phyloP scores from a whole-genome alignment of 2,329 filamentous ascomycete species.

The Colletotrichum sp. region DNA sequence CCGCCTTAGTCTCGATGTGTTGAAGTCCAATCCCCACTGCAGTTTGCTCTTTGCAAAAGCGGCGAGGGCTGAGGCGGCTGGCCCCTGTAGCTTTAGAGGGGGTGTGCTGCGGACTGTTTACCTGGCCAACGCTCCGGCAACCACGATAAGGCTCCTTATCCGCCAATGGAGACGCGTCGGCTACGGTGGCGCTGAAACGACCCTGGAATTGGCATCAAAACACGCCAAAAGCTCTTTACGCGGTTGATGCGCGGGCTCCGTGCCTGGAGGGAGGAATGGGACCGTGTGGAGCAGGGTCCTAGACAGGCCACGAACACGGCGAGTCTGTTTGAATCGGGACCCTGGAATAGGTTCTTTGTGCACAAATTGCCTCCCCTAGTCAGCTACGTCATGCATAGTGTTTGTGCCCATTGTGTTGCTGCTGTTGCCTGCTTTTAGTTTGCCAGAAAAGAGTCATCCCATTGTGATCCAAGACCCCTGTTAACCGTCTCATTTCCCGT shows the following conservation, averaged over 20 bases:
- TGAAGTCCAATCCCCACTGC: not conserved
- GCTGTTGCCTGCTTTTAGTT: not conserved
- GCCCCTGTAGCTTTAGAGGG: not conserved
- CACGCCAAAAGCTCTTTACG: constrained; percentile 22
- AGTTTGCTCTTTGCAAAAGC: not conserved
- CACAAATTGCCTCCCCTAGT: not conserved
- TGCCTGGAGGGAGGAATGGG: not conserved
- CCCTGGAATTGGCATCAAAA: not conserved
- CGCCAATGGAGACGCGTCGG: constrained; percentile 15
- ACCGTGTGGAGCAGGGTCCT: not conserved
- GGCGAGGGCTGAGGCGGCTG: not conserved
- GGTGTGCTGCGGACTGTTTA: constrained; percentile 8
- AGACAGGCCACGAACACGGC: not conserved
- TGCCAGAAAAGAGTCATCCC: not conserved
- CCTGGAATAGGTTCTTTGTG: not conserved
- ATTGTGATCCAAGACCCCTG: constrained; percentile 14
- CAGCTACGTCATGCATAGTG: not conserved
- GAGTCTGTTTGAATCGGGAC: constrained; percentile 4
- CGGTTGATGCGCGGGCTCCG: constrained; percentile 16
- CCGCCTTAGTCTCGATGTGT: not conserved
- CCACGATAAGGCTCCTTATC: constrained; percentile 15
- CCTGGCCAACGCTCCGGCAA: constrained; percentile 13
- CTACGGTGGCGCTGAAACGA: not conserved
- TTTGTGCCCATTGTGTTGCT: not conserved
- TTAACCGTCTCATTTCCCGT: constrained; percentile 9